A percentile compares a stretch with the other conserved stretches of the same genome.
phyloP scores from a whole-genome alignment of 2,329 filamentous ascomycete genomes.

The Tolypocladium sp. region DNA sequence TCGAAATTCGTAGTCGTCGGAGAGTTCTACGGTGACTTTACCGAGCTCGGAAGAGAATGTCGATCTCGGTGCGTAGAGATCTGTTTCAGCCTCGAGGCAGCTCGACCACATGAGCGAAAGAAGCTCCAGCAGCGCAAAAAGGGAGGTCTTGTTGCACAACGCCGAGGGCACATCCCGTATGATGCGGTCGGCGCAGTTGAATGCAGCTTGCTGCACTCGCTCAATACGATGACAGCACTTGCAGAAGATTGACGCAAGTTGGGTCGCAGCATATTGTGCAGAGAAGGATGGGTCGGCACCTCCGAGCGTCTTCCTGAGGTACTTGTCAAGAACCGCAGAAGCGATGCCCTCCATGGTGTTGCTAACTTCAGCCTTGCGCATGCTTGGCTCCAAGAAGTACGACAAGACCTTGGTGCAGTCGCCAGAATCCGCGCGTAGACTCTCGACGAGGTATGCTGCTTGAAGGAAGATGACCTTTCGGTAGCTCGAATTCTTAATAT shows the following conservation, averaged over 20 bases:
- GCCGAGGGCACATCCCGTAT: constrained; percentile 79
- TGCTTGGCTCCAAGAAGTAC: constrained; percentile 92
- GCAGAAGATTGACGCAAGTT: constrained; percentile 77
- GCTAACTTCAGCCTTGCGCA: constrained; percentile 54
- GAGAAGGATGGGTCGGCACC: constrained; percentile 71
- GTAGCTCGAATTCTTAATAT: constrained; percentile 78
- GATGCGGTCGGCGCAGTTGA: constrained; percentile 75
- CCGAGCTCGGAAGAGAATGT: constrained; percentile 70
- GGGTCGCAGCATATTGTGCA: constrained; percentile 81
- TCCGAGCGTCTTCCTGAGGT: constrained; percentile 65
- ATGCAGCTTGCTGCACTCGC: constrained; percentile 81
- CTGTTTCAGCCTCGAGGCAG: constrained; percentile 88
- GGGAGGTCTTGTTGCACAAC: constrained; percentile 77
- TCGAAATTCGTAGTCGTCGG: constrained; percentile 81
- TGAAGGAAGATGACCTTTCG: constrained; percentile 88
- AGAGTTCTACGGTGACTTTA: constrained; percentile 78
- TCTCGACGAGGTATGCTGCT: constrained; percentile 82
- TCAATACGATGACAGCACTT: constrained; percentile 90
- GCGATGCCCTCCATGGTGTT: constrained; percentile 57
- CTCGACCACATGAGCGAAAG: constrained; percentile 92
- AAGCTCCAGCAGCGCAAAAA: constrained; percentile 88
- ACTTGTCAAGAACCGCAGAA: constrained; percentile 65
- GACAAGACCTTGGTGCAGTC: constrained; percentile 83
- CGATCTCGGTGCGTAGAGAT: constrained; percentile 82
- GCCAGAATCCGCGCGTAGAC: constrained; percentile 73